Percentiles rank a stretch among this genome's conserved stretches.
Conservation (phyloP, 2,329 filamentous ascomycete genomes). For the Sporothrix protearum region DNA sequence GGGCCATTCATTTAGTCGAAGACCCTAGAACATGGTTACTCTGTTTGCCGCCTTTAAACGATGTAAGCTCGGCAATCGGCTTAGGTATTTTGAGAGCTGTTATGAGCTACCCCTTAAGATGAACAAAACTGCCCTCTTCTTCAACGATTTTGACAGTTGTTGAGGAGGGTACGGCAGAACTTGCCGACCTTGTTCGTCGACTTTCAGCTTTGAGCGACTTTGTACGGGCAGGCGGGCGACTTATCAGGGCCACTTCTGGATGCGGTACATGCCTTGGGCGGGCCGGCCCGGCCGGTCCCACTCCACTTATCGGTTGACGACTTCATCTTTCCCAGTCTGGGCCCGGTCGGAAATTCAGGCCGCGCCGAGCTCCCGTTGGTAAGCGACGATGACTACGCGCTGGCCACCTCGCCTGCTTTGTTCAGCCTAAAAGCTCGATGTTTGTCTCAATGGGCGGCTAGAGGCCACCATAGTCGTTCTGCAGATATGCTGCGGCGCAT, state of each 20-base stretch:
- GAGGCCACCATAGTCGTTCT: not conserved
- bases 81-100: no score
- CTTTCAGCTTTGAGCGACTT: not conserved
- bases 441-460: not conserved
- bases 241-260: not conserved
- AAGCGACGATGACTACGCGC: not conserved
- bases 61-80: no score
- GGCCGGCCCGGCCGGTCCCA: not conserved
- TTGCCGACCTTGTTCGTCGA: not conserved
- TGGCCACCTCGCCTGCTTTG: not conserved
- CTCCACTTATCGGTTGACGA: not conserved
- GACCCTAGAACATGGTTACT: no score
- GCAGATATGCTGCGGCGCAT: not conserved
- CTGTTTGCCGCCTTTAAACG: no score
- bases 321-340: not conserved
- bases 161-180: not conserved
- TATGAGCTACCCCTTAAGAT: no score
- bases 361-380: not conserved
- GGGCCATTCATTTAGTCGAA: no score
- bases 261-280: not conserved
- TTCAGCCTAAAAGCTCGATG: not conserved
- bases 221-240: not conserved
- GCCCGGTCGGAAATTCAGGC: not conserved
- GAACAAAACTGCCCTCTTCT: constrained; percentile 13
- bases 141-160: constrained; percentile 36